These are phyloP conservation scores for Epichloe elymi DNA, from an alignment of 2,329 filamentous ascomycete species.

Conservation along the genomic window DNA sequence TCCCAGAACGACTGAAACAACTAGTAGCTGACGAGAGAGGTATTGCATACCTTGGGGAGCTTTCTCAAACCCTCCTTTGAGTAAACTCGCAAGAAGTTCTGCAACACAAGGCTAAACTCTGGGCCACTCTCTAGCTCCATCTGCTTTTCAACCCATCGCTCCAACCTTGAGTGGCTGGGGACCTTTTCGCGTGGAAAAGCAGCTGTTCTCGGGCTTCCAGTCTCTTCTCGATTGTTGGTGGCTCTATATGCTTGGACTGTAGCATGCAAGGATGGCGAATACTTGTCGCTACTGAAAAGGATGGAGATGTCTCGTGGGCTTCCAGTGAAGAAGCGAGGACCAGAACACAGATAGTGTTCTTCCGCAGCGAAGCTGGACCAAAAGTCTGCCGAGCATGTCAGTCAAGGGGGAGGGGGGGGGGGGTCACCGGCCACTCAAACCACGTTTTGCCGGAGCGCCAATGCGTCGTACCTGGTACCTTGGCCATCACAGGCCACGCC, in stretches of 20 bases:
- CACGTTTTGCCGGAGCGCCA: slow-evolving; percentile 2
- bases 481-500: slow-evolving; percentile 25
- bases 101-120: slow-evolving; percentile 21
- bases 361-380: slow-evolving; percentile 23
- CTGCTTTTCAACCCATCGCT: slow-evolving; percentile 25
- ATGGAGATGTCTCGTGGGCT: slow-evolving; percentile 23
- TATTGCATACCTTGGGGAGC: slow-evolving; percentile 25
- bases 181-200: slow-evolving; percentile 25
- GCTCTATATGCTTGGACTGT: slow-evolving; percentile 25
- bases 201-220: slow-evolving; percentile 19
- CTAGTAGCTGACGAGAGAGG: not conserved
- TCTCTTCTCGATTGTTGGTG: slow-evolving; percentile 17
- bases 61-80: slow-evolving; percentile 19
- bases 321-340: slow-evolving; percentile 24
- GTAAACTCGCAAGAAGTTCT: slow-evolving; percentile 26
- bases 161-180: slow-evolving; percentile 21
- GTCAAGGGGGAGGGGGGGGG: no score
- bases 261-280: slow-evolving; percentile 26
- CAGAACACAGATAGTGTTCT: slow-evolving; percentile 20
- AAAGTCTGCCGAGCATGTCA: slow-evolving; percentile 20
- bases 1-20: not conserved
- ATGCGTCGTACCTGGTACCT: slow-evolving; percentile 22
- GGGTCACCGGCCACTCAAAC: not conserved
- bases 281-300: slow-evolving; percentile 21
- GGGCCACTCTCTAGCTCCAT: slow-evolving; percentile 20